Percentiles rank a stretch among this genome's conserved stretches.
Conservation (phyloP, 768 basidiomycete genomes). For the Asterophora parasitica region DNA sequence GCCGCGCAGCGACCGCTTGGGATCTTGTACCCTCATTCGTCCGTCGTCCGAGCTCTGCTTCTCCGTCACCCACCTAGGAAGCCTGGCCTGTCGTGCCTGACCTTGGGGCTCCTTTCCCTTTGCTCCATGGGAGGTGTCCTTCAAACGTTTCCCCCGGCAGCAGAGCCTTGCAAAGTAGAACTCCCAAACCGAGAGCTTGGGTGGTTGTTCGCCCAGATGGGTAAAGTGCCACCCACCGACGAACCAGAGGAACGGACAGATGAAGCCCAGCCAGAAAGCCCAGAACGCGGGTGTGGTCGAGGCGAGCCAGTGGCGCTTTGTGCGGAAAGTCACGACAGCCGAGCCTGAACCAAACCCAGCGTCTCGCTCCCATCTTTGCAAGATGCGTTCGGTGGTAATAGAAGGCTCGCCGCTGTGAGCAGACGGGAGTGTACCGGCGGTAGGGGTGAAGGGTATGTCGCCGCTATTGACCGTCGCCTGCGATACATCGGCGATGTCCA, state of each 20-base stretch:
- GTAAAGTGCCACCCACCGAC: slow-evolving; percentile 71
- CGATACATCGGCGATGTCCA: slow-evolving; percentile 10
- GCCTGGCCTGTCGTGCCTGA: slow-evolving; percentile 19
- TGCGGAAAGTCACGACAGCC: slow-evolving; percentile 25
- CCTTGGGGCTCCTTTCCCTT: slow-evolving; percentile 13
- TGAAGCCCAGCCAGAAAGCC: slow-evolving; percentile 73
- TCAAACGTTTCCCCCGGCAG: slow-evolving; percentile 25
- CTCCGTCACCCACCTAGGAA: slow-evolving; percentile 41
- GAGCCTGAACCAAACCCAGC: slow-evolving; percentile 29
- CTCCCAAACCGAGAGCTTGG: slow-evolving; percentile 39
- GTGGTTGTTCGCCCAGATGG: slow-evolving; percentile 41
- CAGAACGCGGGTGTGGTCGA: slow-evolving; percentile 44
- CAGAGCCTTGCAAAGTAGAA: slow-evolving; percentile 38
- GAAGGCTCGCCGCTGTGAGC: slow-evolving; percentile 20
- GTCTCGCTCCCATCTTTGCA: slow-evolving; percentile 45
- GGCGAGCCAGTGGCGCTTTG: slow-evolving; percentile 26
- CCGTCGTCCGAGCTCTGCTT: slow-evolving; percentile 40
- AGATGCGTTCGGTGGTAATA: slow-evolving; percentile 47
- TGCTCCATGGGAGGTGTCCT: slow-evolving; percentile 9
- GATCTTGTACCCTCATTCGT: slow-evolving; percentile 38
- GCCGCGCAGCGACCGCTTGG: slow-evolving; percentile 39
- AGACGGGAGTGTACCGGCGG: slow-evolving; percentile 8
- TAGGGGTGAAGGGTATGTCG: not conserved
- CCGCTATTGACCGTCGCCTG: slow-evolving; percentile 1
- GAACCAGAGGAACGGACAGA: slow-evolving; percentile 72